Conservation (phyloP, 2,329 filamentous ascomycete species). For the Peltaster fructicola region DNA sequence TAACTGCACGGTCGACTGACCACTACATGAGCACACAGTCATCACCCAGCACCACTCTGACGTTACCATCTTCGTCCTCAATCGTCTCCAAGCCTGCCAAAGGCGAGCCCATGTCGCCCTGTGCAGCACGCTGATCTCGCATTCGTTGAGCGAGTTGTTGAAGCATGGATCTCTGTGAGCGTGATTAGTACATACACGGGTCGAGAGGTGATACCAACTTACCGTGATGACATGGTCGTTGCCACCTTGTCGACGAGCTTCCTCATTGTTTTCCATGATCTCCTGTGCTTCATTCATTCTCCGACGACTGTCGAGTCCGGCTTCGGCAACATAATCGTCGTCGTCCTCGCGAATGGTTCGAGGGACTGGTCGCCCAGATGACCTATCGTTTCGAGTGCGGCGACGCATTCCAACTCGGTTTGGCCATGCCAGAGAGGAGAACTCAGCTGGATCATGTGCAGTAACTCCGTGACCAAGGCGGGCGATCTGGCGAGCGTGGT, state of each 20-base stretch:
- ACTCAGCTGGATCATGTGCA: slow-evolving; percentile 25
- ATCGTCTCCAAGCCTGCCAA: slow-evolving; percentile 10
- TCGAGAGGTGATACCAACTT: slow-evolving; percentile 6
- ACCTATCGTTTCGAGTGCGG: slow-evolving; percentile 3
- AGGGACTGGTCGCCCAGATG: slow-evolving; percentile 13
- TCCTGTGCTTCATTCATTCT: slow-evolving; percentile 42
- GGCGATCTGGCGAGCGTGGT: slow-evolving; percentile 37
- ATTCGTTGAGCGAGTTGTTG: slow-evolving; percentile 10
- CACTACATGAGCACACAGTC: too few species aligned
- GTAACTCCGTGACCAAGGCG: slow-evolving; percentile 40
- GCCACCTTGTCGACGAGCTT: slow-evolving; percentile 38
- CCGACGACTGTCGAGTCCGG: slow-evolving; percentile 37
- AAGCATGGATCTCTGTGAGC: slow-evolving; percentile 12
- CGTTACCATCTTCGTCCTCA: too few species aligned
- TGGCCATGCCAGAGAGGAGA: slow-evolving; percentile 23
- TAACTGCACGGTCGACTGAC: too few species aligned
- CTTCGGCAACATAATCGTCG: slow-evolving; percentile 22
- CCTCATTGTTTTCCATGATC: slow-evolving; percentile 45
- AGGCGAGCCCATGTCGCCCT: slow-evolving; percentile 3
- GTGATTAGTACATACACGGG: slow-evolving; percentile 1
- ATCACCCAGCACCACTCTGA: too few species aligned
- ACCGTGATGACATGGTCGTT: slow-evolving; percentile 39
- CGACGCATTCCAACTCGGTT: slow-evolving; percentile 5
- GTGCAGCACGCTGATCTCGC: slow-evolving; percentile 6
- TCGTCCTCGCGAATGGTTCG: slow-evolving; percentile 7